A percentile compares a stretch with the other conserved stretches of the same genome.
Evolutionary conservation across 208 protist species (phyloP).

Genomic region (Trypanosoma scelopori): DNA sequence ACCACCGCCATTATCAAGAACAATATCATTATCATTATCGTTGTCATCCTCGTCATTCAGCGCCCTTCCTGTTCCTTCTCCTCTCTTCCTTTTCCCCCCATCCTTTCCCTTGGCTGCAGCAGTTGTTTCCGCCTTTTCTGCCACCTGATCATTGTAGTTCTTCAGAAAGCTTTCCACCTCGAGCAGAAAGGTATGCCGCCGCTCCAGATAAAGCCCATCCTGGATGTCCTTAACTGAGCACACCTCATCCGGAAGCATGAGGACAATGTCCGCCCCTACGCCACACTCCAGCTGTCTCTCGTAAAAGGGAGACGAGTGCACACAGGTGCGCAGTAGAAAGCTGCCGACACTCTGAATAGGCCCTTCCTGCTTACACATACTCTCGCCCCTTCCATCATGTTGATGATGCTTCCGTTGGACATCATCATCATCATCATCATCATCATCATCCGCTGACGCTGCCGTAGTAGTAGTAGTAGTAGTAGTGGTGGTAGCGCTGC

Average conservation of each 20-base stretch:
- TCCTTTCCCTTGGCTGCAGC: neutral
- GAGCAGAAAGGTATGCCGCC: slow-evolving; percentile 60
- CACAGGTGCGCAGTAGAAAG: slow-evolving; percentile 76
- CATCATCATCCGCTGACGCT: no score
- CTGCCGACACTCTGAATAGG: slow-evolving; percentile 68
- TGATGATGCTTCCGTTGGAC: slow-evolving; percentile 4
- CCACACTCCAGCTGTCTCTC: slow-evolving; percentile 52
- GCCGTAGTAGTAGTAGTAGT: no score
- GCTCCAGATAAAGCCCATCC: slow-evolving; percentile 67
- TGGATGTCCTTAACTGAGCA: slow-evolving; percentile 73
- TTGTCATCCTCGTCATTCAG: slow-evolving; percentile 10
- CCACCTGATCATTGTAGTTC: slow-evolving; percentile 15
- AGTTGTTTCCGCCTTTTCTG: slow-evolving; percentile 10
- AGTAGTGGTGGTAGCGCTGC: neutral
- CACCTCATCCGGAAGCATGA: slow-evolving; percentile 53
- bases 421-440: slow-evolving; percentile 26
- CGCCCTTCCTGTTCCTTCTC: slow-evolving; percentile 11
- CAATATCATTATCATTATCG: slow-evolving; percentile 16
- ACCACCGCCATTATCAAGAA: no score
- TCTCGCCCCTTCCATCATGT: slow-evolving; percentile 13
- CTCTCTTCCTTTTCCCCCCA: neutral
- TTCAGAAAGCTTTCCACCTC: slow-evolving; percentile 59
- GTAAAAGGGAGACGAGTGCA: slow-evolving; percentile 60
- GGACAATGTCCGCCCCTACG: slow-evolving; percentile 70
- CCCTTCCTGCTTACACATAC: slow-evolving; percentile 20